Conservation (phyloP, 2,329 filamentous ascomycete species). For the Exophiala viscosa region DNA sequence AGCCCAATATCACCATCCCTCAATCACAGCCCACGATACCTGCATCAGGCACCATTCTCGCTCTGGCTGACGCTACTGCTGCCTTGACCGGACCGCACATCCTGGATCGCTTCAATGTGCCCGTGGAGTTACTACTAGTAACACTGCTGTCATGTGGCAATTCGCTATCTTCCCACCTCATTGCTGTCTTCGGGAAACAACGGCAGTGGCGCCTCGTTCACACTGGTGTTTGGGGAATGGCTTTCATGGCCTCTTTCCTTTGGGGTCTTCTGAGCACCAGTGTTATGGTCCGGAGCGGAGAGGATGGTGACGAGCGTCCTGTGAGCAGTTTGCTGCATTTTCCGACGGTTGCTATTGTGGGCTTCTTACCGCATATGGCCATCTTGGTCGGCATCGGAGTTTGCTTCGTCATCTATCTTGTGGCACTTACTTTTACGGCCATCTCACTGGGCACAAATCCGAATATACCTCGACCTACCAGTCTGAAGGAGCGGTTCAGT, state of each 20-base stretch:
- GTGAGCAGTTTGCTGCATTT: conserved; percentile 70
- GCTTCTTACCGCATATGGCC: conserved; percentile 90
- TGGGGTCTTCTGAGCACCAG: conserved; percentile 63
- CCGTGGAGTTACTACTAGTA: conserved; percentile 82
- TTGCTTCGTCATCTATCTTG: conserved; percentile 71
- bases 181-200: conserved; percentile 78
- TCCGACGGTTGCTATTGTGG: conserved; percentile 90
- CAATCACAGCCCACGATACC: conserved; percentile 41
- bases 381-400: conserved; percentile 73
- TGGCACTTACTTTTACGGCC: conserved; percentile 74
- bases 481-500: conserved; percentile 58
- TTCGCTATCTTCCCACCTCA: conserved; percentile 75
- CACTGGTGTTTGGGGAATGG: conserved; percentile 83
- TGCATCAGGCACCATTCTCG: conserved; percentile 35
- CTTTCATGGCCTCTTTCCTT: conserved; percentile 81
- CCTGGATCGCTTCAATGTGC: conserved; percentile 76
- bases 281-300: conserved; percentile 30
- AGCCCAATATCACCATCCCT: conserved; percentile 32
- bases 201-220: conserved; percentile 75
- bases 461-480: conserved; percentile 43
- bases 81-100: conserved; percentile 51
- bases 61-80: conserved; percentile 31
- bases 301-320: conserved; percentile 25
- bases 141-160: conserved; percentile 85
- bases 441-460: conserved; percentile 55